Base-by-base conservation (phyloP, 331 rosid species). In the Quercus tomentella region DNA sequence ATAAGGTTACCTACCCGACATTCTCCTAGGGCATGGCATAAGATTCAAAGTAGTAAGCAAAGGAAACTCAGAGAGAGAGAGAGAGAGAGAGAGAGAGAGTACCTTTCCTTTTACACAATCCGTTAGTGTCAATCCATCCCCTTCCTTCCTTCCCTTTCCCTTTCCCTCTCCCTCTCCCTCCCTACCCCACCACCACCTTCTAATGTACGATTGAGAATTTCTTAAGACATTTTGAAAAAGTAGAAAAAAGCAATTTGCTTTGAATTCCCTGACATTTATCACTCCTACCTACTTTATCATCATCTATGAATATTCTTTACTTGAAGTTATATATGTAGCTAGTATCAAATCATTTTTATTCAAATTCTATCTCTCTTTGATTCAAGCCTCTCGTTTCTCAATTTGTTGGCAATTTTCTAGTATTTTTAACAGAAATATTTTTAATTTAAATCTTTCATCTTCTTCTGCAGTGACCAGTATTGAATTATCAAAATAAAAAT, bases 11-110 rank as follows among this genome's bases (percentile, higher is more conserved):
- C 66, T 10, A 74, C 69, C 49, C 76, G 67, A 76, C 73, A 81
- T 78, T 75, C 77, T 67, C 35, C 82, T 77, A 70, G 72, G 86
- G 68, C 75, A 82, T 75, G 74, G 91, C 88, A 88, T 85, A 86
- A 83, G 88, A 90, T 88, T 90, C 94, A 85, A 88, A 90, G 91
- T 75, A 78, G 45, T 21, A 21, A 77, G 73, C 54, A 72, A 3
- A 51, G 63, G 15, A 63, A 33, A 54, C 8, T 7, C 25, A 62
- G 8, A 74, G 4, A 18, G 33, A 67, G 37, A 56, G 37, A 10
- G 33, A 67, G 37, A 56, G 37, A 10, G 33, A 43, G 41, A 0
- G 26, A 30, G 62, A 62, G 26, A 21, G 30, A 23, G 21, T 12
- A 26, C 71, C 78, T 77, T 82, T 79, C 84, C 83, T 77, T 79